Base-by-base conservation (phyloP, 257 asterid species). In the Rhazya stricta region DNA sequence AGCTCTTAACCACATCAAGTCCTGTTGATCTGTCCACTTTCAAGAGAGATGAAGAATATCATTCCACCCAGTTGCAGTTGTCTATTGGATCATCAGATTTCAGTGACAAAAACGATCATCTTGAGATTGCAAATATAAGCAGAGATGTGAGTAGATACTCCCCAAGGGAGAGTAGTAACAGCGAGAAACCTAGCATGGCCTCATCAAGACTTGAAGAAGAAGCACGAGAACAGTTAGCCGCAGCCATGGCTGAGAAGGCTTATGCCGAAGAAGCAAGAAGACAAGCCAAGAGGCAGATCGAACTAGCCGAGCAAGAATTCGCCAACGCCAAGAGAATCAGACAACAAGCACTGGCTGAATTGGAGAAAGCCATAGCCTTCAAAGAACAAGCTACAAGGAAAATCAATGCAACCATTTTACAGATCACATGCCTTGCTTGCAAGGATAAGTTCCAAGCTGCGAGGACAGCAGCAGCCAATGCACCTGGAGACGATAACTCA, bases 261-360 rank as follows among this genome's bases (percentile, higher is more conserved):
- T 83, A 86, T 9, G 96, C 97, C 0, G 97, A 88, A 76, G 96
- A 88, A 72, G 90, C 96, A 5, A 84, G 96, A 74, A 78, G 51
- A 69, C 88, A 84, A 56, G 92, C 97, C 9, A 84, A 80, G 81
- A 78, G 91, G 41, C 97, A 90, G 80, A 81, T 89, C 4, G 97
- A 88, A 79, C 16, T 80, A 63, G 98, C 96, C 6, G 98, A 94
- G 87, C 80, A 74, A 69, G 97, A 94, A 62, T 89, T 91, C 34
- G 81, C 85, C 0, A 88, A 89, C 29, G 97, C 98, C 2, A 94
- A 91, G 76, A 84, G 91, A 23, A 89, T 94, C 18, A 77, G 97
- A 69, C 93, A 86, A 79, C 96, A 90, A 72, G 96, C 98, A 6
- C 86, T 73, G 76, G 87, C 76, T 45, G 97, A 94, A 75, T 68